phyloP scores from a whole-genome alignment of 2,329 filamentous ascomycete genomes.

The Fusarium fracticaudum region DNA sequence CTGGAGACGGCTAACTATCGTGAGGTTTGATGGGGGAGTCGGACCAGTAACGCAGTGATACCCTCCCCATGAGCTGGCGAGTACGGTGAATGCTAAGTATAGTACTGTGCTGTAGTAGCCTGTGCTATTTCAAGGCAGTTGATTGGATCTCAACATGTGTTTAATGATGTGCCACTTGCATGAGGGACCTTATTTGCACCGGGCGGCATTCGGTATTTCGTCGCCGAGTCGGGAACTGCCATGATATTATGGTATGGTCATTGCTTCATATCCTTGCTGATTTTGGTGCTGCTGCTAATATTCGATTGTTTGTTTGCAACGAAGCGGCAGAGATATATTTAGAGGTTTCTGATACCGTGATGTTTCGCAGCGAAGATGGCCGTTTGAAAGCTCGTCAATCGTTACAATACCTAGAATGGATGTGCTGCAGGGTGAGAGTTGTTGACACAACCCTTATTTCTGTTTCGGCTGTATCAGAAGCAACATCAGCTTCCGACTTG shows the following conservation, averaged over 20 bases:
- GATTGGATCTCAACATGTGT: constrained; percentile 36
- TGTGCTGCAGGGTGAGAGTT: neutral
- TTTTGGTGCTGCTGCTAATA: neutral
- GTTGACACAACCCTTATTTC: constrained; percentile 18
- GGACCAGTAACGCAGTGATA: neutral
- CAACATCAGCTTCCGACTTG: constrained; percentile 5
- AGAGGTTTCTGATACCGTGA: neutral
- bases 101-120: neutral
- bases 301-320: constrained; percentile 1
- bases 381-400: neutral
- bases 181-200: constrained; percentile 5
- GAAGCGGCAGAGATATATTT: neutral
- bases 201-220: constrained; percentile 34
- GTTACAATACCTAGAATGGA: neutral
- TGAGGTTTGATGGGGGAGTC: neutral
- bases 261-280: constrained; percentile 8
- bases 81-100: neutral
- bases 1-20: constrained; percentile 1
- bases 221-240: constrained; percentile 24
- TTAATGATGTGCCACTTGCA: constrained; percentile 28
- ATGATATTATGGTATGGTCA: neutral
- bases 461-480: constrained; percentile 6
- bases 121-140: neutral
- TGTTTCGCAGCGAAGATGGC: constrained; percentile 1
- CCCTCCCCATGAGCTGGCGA: constrained; percentile 3